Conservation (phyloP, 805 yeast species). For the Torulaspora franciscae region DNA sequence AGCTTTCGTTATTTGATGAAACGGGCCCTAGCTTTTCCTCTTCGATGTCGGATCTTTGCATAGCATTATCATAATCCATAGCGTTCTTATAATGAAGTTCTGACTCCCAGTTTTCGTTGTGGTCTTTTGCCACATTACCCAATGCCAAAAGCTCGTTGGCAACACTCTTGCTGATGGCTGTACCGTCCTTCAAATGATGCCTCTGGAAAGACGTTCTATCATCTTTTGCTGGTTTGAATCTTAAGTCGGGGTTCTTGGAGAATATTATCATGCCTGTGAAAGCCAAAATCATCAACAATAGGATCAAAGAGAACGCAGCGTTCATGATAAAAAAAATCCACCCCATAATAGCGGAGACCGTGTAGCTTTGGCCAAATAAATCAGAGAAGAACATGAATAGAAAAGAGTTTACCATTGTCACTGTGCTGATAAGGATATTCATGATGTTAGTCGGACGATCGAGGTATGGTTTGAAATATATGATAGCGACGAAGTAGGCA, state of each 20-base stretch:
- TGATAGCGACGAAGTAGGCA: constrained; percentile 58
- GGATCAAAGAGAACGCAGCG: constrained; percentile 78
- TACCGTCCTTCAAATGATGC: constrained; percentile 33
- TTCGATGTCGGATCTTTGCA: constrained; percentile 13
- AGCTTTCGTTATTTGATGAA: constrained; percentile 14
- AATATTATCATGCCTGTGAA: constrained; percentile 58
- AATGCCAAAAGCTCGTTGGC: constrained; percentile 60
- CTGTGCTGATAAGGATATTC: constrained; percentile 66
- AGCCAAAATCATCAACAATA: constrained; percentile 65
- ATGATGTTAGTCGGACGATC: constrained; percentile 77
- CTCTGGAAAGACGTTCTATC: constrained; percentile 87
- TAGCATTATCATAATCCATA: constrained; percentile 8
- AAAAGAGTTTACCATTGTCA: constrained; percentile 73
- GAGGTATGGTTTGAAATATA: constrained; percentile 67
- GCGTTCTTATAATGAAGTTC: constrained; percentile 40
- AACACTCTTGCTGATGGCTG: constrained; percentile 32
- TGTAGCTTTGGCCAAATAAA: constrained; percentile 72
- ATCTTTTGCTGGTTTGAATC: constrained; percentile 84
- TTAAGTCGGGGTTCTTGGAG: constrained; percentile 82
- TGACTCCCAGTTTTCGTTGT: constrained; percentile 66
- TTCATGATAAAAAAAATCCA: constrained; percentile 84
- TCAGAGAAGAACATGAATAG: constrained; percentile 82
- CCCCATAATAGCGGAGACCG: constrained; percentile 83
- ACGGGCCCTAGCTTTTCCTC: constrained; percentile 18
- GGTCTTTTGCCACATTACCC: constrained; percentile 80